A percentile compares a stretch with the other conserved stretches of the same genome.
phyloP scores from a whole-genome alignment of 352 stramenopile species.

The Phytophthora litchii region DNA sequence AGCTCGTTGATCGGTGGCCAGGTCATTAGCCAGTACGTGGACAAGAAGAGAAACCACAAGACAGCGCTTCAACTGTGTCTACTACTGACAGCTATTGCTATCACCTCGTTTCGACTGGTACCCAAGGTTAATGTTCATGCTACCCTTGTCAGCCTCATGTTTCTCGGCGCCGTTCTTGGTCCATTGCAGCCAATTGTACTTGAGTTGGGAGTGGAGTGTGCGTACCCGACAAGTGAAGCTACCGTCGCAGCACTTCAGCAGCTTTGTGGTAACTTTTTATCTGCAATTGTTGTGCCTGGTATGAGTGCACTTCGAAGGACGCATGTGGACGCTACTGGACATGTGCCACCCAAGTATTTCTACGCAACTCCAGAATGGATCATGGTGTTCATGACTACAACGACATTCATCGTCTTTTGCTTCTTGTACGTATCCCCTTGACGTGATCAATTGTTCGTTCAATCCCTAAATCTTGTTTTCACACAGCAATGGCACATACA shows the following conservation, averaged over 20 bases:
- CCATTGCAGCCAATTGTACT: conserved; percentile 74
- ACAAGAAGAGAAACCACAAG: conserved; percentile 65
- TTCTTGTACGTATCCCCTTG: conserved; percentile 48
- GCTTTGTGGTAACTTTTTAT: conserved; percentile 80
- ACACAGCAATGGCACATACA: conserved; percentile 61
- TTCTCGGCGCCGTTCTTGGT: conserved; percentile 63
- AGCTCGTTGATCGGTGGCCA: conserved; percentile 72
- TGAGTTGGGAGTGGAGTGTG: conserved; percentile 74
- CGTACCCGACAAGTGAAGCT: conserved; percentile 75
- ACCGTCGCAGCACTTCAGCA: conserved; percentile 79
- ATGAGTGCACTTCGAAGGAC: conserved; percentile 54
- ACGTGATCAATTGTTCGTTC: background rate
- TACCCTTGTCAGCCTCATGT: conserved; percentile 48
- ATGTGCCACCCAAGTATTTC: conserved; percentile 53
- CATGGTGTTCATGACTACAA: conserved; percentile 49
- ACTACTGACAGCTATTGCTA: conserved; percentile 45
- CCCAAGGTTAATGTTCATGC: conserved; percentile 39
- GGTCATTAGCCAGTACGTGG: conserved; percentile 71
- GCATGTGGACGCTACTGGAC: conserved; percentile 46
- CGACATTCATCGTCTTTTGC: conserved; percentile 58
- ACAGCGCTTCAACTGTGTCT: conserved; percentile 60
- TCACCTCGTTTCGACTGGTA: conserved; percentile 56
- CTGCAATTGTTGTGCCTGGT: conserved; percentile 58
- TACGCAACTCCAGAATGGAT: conserved; percentile 65
- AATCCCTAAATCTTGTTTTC: background rate